Evolutionary conservation across 2,329 filamentous ascomycete genomes (phyloP).

Genomic region (Podosphaera fusca): DNA sequence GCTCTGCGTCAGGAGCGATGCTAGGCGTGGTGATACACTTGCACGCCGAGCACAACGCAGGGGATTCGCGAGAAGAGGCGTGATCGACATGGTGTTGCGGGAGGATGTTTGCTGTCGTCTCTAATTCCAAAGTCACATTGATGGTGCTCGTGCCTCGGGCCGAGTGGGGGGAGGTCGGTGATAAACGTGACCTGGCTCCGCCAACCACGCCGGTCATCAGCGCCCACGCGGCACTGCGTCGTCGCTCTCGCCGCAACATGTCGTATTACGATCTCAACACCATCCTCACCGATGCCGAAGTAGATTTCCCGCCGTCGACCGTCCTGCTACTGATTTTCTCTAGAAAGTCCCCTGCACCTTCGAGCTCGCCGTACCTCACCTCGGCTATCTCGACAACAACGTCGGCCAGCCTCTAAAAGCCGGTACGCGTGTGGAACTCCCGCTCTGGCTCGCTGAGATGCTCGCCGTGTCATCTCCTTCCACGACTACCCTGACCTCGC

Average conservation of each 20-base stretch:
- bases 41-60: constrained; percentile 34
- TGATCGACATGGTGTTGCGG: neutral
- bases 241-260: constrained; percentile 19
- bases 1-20: constrained; percentile 45
- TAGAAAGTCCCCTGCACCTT: constrained; percentile 94
- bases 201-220: neutral
- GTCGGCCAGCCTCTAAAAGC: constrained; percentile 46
- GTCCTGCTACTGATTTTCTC: constrained; percentile 4
- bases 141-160: neutral
- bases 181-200: neutral
- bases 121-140: neutral
- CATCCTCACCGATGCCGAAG: constrained; percentile 68
- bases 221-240: too few species aligned
- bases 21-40: constrained; percentile 36
- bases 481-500: constrained; percentile 23
- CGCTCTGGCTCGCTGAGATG: constrained; percentile 88
- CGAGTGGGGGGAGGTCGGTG: neutral
- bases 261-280: constrained; percentile 72
- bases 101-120: too few species aligned
- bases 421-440: constrained; percentile 59
- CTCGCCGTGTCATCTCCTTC: constrained; percentile 44
- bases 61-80: constrained; percentile 2
- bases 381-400: constrained; percentile 79
- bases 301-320: constrained; percentile 16
- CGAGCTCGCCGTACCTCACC: constrained; percentile 64